Base-by-base conservation (phyloP, 768 basidiomycete genomes). In the Filobasidium floriforme region DNA sequence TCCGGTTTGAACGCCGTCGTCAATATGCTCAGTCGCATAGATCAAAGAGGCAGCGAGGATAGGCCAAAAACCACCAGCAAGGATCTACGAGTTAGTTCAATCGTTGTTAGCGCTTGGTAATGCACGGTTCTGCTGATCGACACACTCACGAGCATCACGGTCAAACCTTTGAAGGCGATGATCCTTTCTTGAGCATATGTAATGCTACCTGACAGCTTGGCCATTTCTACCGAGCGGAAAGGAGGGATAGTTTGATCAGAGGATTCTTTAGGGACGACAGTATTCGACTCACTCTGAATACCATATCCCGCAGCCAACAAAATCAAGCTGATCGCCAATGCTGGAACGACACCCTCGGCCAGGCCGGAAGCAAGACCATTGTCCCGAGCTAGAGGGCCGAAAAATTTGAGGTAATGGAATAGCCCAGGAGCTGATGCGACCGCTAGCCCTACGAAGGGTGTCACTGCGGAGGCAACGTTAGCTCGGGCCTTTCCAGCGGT, bases 391-490 rank as follows among this genome's bases (percentile, higher is more conserved):
- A 90, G 74, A 1, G 84, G 81, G 41, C 78, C 69, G 63, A 90
- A 79, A 79, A 90, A 88, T 0, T 84, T 81, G 15, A 90, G 73
- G 71, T 85, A 87, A 77, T 89, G 86, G 0, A 85, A 84, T 64
- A 88, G 84, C 70, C 88, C 85, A 2, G 89, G 89, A 0, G 87
- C 85, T n/a, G 82, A 82, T 49, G 85, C 82, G 22, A 90, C 79
- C 7, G 84, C 82, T 49, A 92, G 81, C 1, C 87, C 88, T 24
- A 85, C 82, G 19, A 85, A 85, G 49, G 88, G 88, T 4, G 86
- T 84, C 66, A 90, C 89, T 90, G 69, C 37, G 37, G 60, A 61
- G 62, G 64, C 64, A 65, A 63, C 1, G 60, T 62, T 22, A 54
- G 52, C 4, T 9, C 32, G 59, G 44, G 40, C 72, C n/a, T n/a